These are phyloP conservation scores for Globisporangium polare DNA, from an alignment of 352 stramenopile species.

Conservation along the genomic window DNA sequence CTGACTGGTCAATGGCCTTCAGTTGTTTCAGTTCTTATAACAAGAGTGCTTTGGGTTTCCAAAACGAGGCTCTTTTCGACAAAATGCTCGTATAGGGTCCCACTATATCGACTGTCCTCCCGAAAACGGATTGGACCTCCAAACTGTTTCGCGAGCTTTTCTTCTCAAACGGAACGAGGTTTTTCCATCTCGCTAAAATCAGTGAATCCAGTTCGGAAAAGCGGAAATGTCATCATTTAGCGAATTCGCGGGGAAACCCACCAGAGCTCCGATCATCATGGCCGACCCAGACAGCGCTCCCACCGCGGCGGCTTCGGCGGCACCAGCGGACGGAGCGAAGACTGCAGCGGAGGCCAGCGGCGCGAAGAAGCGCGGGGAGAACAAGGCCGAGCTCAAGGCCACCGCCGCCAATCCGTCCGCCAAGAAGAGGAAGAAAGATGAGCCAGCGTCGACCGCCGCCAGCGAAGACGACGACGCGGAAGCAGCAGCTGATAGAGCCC, in stretches of 20 bases:
- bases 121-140: too few relatives aligned
- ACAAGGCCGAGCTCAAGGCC: not conserved
- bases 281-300: too few relatives aligned
- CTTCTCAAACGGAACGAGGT: not conserved
- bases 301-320: too few relatives aligned
- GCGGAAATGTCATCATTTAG: constrained; percentile 3
- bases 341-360: not conserved
- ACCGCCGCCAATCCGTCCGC: too few relatives aligned
- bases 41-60: too few relatives aligned
- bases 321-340: not conserved
- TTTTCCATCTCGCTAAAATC: not conserved
- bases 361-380: not conserved
- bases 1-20: too few relatives aligned
- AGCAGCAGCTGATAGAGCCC: not conserved
- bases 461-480: constrained; percentile 11
- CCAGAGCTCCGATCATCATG: not conserved
- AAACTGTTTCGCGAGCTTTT: too few relatives aligned
- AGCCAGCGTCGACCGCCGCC: not conserved
- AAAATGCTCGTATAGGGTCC: too few relatives aligned
- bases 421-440: not conserved
- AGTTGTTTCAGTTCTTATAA: too few relatives aligned
- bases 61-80: too few relatives aligned
- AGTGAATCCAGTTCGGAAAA: constrained; percentile 9
- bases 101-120: too few relatives aligned
- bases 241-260: not conserved